Evolutionary conservation across 2,329 filamentous ascomycete genomes (phyloP), one percentile per base, ranked within the genome.

Genomic region (Fusarium musae): DNA sequence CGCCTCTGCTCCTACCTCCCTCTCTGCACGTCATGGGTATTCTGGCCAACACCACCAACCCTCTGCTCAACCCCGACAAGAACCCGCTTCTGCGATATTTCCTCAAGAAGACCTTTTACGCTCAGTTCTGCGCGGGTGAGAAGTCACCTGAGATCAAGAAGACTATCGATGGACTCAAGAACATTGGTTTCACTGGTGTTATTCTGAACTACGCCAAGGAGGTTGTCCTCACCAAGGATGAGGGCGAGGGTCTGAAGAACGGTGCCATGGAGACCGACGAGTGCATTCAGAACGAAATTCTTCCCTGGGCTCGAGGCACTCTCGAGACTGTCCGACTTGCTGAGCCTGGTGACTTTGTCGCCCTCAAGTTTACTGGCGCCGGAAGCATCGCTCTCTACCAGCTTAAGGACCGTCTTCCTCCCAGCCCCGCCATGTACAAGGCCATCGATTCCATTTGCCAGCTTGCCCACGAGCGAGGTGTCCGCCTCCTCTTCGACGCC

Each of bases 121-220:
- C 91, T 30, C 95, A 98, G 78, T 98, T 97, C 82, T 98, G 95
- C 81, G 94, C 93, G 0, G 95, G 95, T 34, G 93, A 95, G 82
- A 92, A 89, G 54, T 85, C 88, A 1, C 77, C 80, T 3, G 93
- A 97, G 81, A 92, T 97, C 4, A 84, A 86, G 46, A 82, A 80
- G 36, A 95, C 92, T 1, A 89, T 94, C 36, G 79, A 86, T 3
- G 84, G 87, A 4, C 85, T 97, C 15, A 93, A 94, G 81, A 81
- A 85, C 37, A 90, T 96, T 49, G 95, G 95, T 4, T 97, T 94
- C 79, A 89, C 89, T 30, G 95, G 95, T 17, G 93, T 97, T 10
- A 94, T 97, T 62, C 86, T 97, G 52, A 91, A 93, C 57, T 97
- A 97, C 78, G 94, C 94, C 5, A 89, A 88, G 72, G 95, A 97